Base-by-base conservation (phyloP, 495 filamentous ascomycete genomes). In the Staphylotrichum longicolle region DNA sequence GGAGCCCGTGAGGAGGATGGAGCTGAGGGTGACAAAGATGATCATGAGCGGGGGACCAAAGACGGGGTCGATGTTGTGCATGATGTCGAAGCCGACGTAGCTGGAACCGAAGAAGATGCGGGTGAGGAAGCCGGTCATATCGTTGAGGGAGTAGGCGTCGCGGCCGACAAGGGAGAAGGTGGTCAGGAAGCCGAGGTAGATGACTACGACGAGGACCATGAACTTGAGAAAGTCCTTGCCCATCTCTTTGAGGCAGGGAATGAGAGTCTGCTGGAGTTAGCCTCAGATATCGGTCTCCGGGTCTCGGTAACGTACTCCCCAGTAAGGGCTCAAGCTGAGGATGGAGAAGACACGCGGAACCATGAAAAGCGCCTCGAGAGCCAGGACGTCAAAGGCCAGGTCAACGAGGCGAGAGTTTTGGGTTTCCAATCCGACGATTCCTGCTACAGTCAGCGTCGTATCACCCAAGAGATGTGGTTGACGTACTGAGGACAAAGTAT, bases 211-310 rank as follows among this genome's bases (percentile, higher is more conserved):
- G n/a, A 96, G 80, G 11, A 90, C 86, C 70, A 93, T 83, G 72
- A 96, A 96, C 63, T 93, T 93, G 67, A 94, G 74, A 68, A 96
- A 96, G 61, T 94, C 90, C 75, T 92, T 96, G 20, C 91, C 92
- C 91, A 94, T 94, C 74, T 94, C 91, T 72, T 92, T 93, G 52
- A 96, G 79, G 63, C 91, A 92, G 4, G 91, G 91, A 58, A 96
- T 91, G 75, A 85, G 62, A 5, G 74, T 75, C 60, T 72, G 39
- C 5, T 34, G 4, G 15, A 2, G 54, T 67, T 49, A 68, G 64
- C 4, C 3, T 32, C 10, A 10, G 2, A 12, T 27, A 3, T 37
- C 15, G 12, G 37, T 6, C 9, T 2, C 20, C 37, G 7, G 40
- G 32, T 14, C 40, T 2, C 14, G 6, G 15, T 1, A 12, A 67